These are phyloP conservation scores for Blastocystis sp. DNA, from an alignment of 352 stramenopile genomes.

Conservation along the genomic window DNA sequence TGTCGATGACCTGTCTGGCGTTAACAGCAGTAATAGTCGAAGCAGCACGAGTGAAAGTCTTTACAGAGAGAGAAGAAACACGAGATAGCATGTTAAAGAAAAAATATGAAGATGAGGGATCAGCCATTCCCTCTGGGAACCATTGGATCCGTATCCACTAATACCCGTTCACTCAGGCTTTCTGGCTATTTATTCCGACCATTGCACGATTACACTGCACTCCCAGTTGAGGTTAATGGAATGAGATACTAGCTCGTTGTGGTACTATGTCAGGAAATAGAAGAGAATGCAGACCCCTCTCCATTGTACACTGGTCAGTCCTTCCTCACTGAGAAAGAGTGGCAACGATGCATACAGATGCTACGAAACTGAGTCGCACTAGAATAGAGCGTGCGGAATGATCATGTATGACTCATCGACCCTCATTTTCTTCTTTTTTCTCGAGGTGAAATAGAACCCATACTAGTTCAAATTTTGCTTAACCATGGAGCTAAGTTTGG, in stretches of 20 bases:
- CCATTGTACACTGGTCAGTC: no score
- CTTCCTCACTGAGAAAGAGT: not conserved
- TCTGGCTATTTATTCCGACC: not conserved
- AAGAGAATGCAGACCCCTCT: no score
- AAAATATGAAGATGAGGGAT: conserved; percentile 42
- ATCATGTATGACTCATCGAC: no score
- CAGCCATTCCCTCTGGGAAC: not conserved
- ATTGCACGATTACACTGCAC: not conserved
- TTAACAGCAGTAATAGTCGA: conserved; percentile 73
- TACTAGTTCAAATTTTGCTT: no score
- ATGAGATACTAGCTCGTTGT: no score
- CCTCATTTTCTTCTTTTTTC: no score
- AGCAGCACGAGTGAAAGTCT: conserved; percentile 21
- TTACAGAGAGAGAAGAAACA: conserved; percentile 43
- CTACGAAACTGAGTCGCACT: no score
- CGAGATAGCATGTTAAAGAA: conserved; percentile 55
- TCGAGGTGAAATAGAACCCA: no score
- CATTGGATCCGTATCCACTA: not conserved
- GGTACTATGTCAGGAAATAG: no score
- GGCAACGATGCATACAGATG: not conserved
- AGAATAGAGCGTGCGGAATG: no score
- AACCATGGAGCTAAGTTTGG: not conserved
- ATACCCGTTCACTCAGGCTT: not conserved
- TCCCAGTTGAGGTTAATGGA: no score
- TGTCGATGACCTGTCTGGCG: conserved; percentile 94